phyloP scores from a whole-genome alignment of 106 monocot genomes.

The Dendrobium huoshanense region DNA sequence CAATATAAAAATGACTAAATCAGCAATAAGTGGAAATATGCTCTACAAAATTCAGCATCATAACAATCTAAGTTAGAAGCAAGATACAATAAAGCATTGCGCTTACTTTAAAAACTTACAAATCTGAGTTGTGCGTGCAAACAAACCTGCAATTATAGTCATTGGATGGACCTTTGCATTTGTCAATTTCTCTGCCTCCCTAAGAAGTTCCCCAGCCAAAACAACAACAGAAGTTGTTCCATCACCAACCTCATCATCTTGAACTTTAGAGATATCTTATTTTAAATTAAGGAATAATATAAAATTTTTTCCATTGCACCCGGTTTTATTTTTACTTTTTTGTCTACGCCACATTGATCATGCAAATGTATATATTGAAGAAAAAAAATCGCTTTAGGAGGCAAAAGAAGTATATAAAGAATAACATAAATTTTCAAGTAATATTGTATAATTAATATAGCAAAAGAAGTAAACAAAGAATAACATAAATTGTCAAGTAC shows the following conservation, averaged over 20 bases:
- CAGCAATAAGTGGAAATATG: background rate
- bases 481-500: background rate
- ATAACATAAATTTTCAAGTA: background rate
- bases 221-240: slow-evolving; percentile 81
- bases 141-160: slow-evolving; percentile 72
- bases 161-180: slow-evolving; percentile 70
- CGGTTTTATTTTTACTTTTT: background rate
- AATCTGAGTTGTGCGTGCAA: background rate
- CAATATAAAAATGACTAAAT: background rate
- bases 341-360: background rate
- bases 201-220: slow-evolving; percentile 75
- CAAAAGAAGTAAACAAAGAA: background rate
- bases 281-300: slow-evolving; percentile 33
- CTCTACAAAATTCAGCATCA: background rate
- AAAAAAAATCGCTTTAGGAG: background rate
- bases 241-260: slow-evolving; percentile 87
- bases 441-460: background rate
- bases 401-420: background rate
- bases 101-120: background rate
- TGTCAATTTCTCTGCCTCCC: slow-evolving; percentile 67
- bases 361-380: too few species aligned
- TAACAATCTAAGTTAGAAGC: background rate
- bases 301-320: slow-evolving; percentile 6
- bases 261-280: slow-evolving; percentile 76
- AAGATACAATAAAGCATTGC: background rate